Evolutionary conservation across 2,329 filamentous ascomycete genomes (phyloP), one percentile per base, ranked within the genome.

Genomic region (Aciculosporium take): DNA sequence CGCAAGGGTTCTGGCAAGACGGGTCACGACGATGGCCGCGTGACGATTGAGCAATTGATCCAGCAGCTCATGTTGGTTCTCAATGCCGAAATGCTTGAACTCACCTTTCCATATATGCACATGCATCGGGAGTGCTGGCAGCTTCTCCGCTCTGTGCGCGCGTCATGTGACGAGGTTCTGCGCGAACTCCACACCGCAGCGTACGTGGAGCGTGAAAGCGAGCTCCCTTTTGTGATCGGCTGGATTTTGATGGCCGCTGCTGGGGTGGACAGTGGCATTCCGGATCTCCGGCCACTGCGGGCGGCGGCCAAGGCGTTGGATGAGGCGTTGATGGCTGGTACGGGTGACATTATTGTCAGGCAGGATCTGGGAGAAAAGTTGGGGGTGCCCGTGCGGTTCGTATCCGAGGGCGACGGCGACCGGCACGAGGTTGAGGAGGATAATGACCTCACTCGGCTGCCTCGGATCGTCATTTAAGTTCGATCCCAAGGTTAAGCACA

Each of bases 91-190:
- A 41, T 53, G 0, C 3, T 59, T 1, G 59, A 64, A 44, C 39
- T 66, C 4, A 46, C 49, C 0, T 64, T 67, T 38, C 62, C 66
- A n/a, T 65, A 65, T 41, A 34, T 35, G 30, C 39, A 46, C 66
- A 48, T 70, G 44, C 67, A 68, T 46, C 56, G 58, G 3, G 40
- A 43, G 21, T 64, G 59, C 51, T 69, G 64, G 64, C 45, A 44
- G 12, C 36, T 65, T 3, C 55, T 70, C 8, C 52, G 57, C 3
- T 20, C 31, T 1, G 46, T 66, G 4, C 55, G 54, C 8, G 47
- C 60, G 3, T 41, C 42, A 2, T 61, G 57, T 36, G 52, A 59
- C 13, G 36, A 51, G 0, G 8, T 56, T 0, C 51, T 69, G 7
- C 45, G 48, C 13, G 21, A 56, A n/a, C 46, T 61, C 7, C 63